Conservation (phyloP, 306 rosid species). For the Adenanthera pavonina region DNA sequence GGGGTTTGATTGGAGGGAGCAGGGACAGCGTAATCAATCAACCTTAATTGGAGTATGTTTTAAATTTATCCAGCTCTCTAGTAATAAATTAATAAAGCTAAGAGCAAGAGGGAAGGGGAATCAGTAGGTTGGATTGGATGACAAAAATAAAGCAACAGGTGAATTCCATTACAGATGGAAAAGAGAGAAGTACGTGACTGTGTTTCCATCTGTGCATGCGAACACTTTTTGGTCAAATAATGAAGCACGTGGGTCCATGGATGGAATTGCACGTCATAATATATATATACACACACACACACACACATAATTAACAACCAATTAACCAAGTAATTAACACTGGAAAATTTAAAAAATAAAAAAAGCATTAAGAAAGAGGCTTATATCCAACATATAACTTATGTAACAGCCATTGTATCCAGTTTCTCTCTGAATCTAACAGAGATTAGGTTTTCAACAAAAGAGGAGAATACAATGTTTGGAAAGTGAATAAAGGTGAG, state of each 20-base stretch:
- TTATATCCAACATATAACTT: too few relatives aligned
- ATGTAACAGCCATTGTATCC: too few relatives aligned
- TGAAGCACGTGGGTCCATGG: conserved; percentile 9
- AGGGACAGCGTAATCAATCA: neutral
- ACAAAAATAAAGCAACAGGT: neutral
- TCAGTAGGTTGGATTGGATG: neutral
- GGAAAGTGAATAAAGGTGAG: too few relatives aligned
- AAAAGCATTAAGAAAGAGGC: too few relatives aligned
- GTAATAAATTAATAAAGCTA: neutral
- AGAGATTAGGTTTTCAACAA: too few relatives aligned
- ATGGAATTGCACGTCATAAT: neutral
- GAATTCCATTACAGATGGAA: neutral
- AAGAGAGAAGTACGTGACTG: neutral
- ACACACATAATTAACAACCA: neutral
- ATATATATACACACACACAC: too few relatives aligned
- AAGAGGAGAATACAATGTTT: too few relatives aligned
- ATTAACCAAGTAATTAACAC: neutral
- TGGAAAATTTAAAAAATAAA: neutral
- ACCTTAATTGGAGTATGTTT: neutral
- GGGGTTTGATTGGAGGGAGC: neutral
- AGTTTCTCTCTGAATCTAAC: too few relatives aligned
- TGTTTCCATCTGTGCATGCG: neutral
- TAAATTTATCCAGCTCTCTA: neutral
- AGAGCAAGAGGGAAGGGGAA: neutral
- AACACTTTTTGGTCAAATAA: neutral